Percentiles rank a stretch among this genome's conserved stretches.
Evolutionary conservation across 2,329 filamentous ascomycete species (phyloP).

Genomic region (Cryoendolithus antarcticus): DNA sequence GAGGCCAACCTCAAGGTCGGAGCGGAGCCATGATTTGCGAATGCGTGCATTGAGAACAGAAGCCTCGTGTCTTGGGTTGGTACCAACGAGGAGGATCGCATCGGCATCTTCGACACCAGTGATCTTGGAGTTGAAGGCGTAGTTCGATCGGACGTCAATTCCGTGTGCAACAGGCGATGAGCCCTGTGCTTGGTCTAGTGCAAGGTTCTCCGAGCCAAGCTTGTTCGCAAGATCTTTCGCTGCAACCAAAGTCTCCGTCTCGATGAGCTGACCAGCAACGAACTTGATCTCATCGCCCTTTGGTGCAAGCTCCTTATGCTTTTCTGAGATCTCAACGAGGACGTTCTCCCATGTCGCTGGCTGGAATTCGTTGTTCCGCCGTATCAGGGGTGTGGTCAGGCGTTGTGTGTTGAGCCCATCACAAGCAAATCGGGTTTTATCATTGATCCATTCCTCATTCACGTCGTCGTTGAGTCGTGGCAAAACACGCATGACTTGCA

Average conservation of each 20-base stretch:
- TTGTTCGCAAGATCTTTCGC: slow-evolving; percentile 97
- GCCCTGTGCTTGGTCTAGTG: slow-evolving; percentile 78
- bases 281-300: slow-evolving; percentile 93
- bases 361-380: slow-evolving; percentile 79
- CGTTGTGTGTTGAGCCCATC: slow-evolving; percentile 94
- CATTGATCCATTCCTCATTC: slow-evolving; percentile 99
- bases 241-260: slow-evolving; percentile 86
- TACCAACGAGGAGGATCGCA: slow-evolving; percentile 81
- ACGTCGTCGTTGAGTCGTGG: slow-evolving; percentile 93
- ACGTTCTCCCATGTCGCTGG: slow-evolving; percentile 94
- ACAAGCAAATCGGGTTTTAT: slow-evolving; percentile 93
- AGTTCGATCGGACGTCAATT: slow-evolving; percentile 86
- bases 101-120: slow-evolving; percentile 93
- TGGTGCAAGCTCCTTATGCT: slow-evolving; percentile 65
- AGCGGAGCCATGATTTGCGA: slow-evolving; percentile 93
- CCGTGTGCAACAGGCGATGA: slow-evolving; percentile 79
- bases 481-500: slow-evolving; percentile 91
- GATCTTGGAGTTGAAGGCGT: slow-evolving; percentile 92
- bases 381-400: slow-evolving; percentile 81
- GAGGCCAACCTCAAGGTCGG: slow-evolving; percentile 82
- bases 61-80: slow-evolving; percentile 90
- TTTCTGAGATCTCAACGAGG: slow-evolving; percentile 70
- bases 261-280: slow-evolving; percentile 78
- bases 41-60: slow-evolving; percentile 93
- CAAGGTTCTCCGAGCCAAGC: slow-evolving; percentile 90